Conservation (phyloP, 192 early-diverging fungal species). For the Funneliformis geosporum region DNA sequence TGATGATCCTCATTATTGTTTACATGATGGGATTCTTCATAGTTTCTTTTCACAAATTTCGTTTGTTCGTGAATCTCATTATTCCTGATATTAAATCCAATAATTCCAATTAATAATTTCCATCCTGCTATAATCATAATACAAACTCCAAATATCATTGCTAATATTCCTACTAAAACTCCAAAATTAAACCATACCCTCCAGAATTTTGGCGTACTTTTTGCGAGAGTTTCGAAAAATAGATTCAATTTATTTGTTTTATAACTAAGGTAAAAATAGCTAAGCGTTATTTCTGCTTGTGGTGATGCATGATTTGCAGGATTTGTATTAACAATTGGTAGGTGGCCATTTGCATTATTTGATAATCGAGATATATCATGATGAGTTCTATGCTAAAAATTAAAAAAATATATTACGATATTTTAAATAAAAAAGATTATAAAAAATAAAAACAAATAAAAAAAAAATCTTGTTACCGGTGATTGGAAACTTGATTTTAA, state of each 20-base stretch:
- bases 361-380: background rate
- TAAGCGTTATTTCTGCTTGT: conserved; percentile 31
- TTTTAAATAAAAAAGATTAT: background rate
- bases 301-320: background rate
- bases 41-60: conserved; percentile 24
- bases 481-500: too few species aligned
- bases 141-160: conserved; percentile 50
- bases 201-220: conserved; percentile 52
- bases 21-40: conserved; percentile 29
- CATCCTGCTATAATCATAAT: conserved; percentile 52
- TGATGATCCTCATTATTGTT: conserved; percentile 35
- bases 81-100: background rate
- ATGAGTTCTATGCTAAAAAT: background rate
- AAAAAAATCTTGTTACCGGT: background rate
- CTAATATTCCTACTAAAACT: conserved; percentile 43
- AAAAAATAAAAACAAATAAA: background rate
- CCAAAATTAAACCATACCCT: conserved; percentile 60
- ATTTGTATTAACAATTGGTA: background rate
- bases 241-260: conserved; percentile 51
- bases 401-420: background rate
- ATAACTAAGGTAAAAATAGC: conserved; percentile 45
- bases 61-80: conserved; percentile 16
- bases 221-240: conserved; percentile 44
- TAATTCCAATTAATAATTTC: conserved; percentile 37
- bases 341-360: background rate